Base-by-base conservation (phyloP, 108 stramenopile genomes). In the Nitzschia sp. region DNA sequence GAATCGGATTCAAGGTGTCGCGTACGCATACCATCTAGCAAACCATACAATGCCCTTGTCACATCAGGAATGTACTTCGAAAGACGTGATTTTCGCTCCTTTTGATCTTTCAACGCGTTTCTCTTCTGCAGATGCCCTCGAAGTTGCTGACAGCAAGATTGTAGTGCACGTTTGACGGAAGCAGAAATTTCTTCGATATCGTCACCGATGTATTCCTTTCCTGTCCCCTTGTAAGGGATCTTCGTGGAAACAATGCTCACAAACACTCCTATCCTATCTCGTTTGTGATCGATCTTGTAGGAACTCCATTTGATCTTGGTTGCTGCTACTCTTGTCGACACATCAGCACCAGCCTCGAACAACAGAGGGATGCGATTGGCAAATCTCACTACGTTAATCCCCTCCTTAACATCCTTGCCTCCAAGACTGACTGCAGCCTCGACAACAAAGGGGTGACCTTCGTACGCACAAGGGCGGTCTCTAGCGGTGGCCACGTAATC, bases 191-290 rank as follows among this genome's bases (percentile, higher is more conserved):
- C 88, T 53, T 77, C 76, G 52, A 90, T 90, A 56, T 93, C 92
- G 60, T 93, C 92, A 19, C 92, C 92, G 62, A 93, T 93, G 61
- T 93, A 93, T 70, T 98, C 98, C 79, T 98, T 98, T 15, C 95
- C 94, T 6, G 98, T 98, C 9, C 98, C 98, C 78, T 98, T 98
- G 88, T 97, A 98, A 0, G 98, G 98, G 24, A 98, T 85, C 66
- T 97, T 97, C 55, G 98, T 98, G 50, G 86, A 88, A 9, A 98
- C 98, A 62, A 97, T 96, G 38, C 82, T 86, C 12, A 98, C 97
- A 68, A 97, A 98, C 20, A 98, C 96, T 14, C 94, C 96, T 42
- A 98, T 89, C 68, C 80, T 88, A 64, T 97, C 96, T 22, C 87
- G 77, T 71, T 95, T 95, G 68, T 89, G 89, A 75, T 98, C 96